Conservation (phyloP, 2,329 filamentous ascomycete species). For the Fusarium bulbicola region DNA sequence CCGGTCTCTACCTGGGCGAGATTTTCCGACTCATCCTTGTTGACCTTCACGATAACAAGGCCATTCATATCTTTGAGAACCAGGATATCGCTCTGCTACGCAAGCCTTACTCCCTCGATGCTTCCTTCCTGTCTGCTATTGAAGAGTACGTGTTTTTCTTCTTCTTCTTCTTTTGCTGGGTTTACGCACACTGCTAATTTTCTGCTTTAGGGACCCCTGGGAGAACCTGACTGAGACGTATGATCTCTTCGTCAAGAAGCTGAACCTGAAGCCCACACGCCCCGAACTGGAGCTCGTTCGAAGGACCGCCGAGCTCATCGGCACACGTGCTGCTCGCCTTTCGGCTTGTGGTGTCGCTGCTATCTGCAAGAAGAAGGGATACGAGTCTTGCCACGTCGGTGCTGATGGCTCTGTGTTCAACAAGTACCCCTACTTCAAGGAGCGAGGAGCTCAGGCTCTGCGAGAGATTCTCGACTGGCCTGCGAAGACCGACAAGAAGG, state of each 20-base stretch:
- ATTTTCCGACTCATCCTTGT: slow-evolving; percentile 90
- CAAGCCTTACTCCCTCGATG: slow-evolving; percentile 89
- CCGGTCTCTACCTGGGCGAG: slow-evolving; percentile 92
- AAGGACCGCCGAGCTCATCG: slow-evolving; percentile 90
- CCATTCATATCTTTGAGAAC: slow-evolving; percentile 79
- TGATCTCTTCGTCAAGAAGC: slow-evolving; percentile 81
- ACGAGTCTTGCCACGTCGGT: slow-evolving; percentile 88
- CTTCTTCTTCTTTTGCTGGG: neutral
- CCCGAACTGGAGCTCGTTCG: slow-evolving; percentile 90
- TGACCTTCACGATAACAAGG: slow-evolving; percentile 82
- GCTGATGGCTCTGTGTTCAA: slow-evolving; percentile 98
- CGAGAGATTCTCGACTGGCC: slow-evolving; percentile 97
- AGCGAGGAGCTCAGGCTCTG: slow-evolving; percentile 85
- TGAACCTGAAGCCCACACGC: slow-evolving; percentile 74
- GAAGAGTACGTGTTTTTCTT: slow-evolving; percentile 72
- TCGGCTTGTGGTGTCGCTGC: slow-evolving; percentile 95
- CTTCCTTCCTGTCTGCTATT: slow-evolving; percentile 91
- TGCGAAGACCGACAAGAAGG: slow-evolving; percentile 70
- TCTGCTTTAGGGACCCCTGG: slow-evolving; percentile 76
- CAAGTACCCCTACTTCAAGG: slow-evolving; percentile 99
- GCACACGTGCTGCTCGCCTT: slow-evolving; percentile 90
- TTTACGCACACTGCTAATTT: slow-evolving; percentile 22
- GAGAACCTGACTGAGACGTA: slow-evolving; percentile 93
- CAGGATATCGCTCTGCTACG: slow-evolving; percentile 84
- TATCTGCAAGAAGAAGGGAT: slow-evolving; percentile 96